Evolutionary conservation across 2,329 filamentous ascomycete genomes (phyloP).

Genomic region (Fusarium verrucosum): DNA sequence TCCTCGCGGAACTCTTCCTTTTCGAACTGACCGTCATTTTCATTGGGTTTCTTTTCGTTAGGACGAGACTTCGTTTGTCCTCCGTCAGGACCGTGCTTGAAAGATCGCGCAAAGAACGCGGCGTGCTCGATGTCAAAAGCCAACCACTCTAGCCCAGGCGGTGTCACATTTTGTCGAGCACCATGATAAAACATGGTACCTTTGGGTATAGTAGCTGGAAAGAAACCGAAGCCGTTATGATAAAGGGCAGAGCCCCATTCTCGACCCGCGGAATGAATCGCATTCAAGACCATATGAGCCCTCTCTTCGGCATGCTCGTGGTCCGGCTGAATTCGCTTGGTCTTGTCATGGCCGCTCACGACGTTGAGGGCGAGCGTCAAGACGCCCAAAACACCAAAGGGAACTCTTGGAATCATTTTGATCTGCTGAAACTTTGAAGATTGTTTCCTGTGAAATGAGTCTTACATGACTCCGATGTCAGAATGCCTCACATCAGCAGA

Average conservation of each 20-base stretch:
- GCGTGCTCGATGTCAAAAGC: conserved; percentile 82
- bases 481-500: conserved; percentile 5
- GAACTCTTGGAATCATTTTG: conserved; percentile 29
- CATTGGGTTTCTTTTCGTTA: not conserved
- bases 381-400: conserved; percentile 10
- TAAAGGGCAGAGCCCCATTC: conserved; percentile 78
- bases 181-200: conserved; percentile 77
- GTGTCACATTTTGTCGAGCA: conserved; percentile 53
- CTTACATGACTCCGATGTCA: not conserved
- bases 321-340: conserved; percentile 48
- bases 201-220: conserved; percentile 70
- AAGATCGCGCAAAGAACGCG: conserved; percentile 65
- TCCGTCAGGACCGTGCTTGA: not conserved
- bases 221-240: conserved; percentile 80
- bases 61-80: not conserved
- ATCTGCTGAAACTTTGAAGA: not conserved
- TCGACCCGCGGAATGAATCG: conserved; percentile 74
- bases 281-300: conserved; percentile 75
- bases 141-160: conserved; percentile 72
- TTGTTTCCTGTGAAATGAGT: not conserved
- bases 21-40: not conserved
- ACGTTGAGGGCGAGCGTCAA: conserved; percentile 21
- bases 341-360: not conserved
- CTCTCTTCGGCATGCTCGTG: conserved; percentile 57
- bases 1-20: conserved; percentile 15